Percentiles rank a stretch among this genome's conserved stretches.
phyloP scores from a whole-genome alignment of 805 yeast species.

The Millerago galiae region DNA sequence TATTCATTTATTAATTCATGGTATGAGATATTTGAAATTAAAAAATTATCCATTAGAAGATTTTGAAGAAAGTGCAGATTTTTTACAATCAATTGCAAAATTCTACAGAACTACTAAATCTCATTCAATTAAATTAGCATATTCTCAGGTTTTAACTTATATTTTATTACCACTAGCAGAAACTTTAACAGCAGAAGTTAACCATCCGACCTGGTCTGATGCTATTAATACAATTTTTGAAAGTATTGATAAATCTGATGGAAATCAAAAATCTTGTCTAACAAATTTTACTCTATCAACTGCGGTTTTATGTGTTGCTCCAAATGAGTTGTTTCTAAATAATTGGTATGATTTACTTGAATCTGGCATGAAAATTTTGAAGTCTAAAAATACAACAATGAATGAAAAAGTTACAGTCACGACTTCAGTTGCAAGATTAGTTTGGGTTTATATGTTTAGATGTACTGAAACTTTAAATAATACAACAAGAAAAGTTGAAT shows the following conservation, averaged over 20 bases:
- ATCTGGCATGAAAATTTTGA: conserved; percentile 49
- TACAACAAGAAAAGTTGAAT: conserved; percentile 72
- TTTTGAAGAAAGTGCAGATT: conserved; percentile 92
- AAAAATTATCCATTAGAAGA: conserved; percentile 81
- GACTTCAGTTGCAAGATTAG: conserved; percentile 61
- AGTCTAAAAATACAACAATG: conserved; percentile 45
- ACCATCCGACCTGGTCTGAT: conserved; percentile 91
- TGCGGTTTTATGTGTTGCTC: conserved; percentile 73
- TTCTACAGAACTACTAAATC: conserved; percentile 66
- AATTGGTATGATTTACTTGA: conserved; percentile 73
- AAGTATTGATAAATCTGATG: conserved; percentile 39
- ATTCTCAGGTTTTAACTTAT: conserved; percentile 75
- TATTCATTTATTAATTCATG: conserved; percentile 72
- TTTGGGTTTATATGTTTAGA: conserved; percentile 88
- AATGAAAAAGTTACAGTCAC: conserved; percentile 49
- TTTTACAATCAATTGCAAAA: conserved; percentile 77
- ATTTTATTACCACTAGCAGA: conserved; percentile 80
- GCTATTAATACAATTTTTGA: conserved; percentile 61
- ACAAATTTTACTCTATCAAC: conserved; percentile 61
- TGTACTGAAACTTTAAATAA: conserved; percentile 85
- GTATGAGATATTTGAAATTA: conserved; percentile 80
- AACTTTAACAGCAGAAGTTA: conserved; percentile 84
- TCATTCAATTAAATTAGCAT: conserved; percentile 62
- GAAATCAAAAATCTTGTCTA: conserved; percentile 53
- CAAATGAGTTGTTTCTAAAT: conserved; percentile 62